phyloP scores from a whole-genome alignment of 495 filamentous ascomycete genomes.

The Talaromyces nanjingensis region DNA sequence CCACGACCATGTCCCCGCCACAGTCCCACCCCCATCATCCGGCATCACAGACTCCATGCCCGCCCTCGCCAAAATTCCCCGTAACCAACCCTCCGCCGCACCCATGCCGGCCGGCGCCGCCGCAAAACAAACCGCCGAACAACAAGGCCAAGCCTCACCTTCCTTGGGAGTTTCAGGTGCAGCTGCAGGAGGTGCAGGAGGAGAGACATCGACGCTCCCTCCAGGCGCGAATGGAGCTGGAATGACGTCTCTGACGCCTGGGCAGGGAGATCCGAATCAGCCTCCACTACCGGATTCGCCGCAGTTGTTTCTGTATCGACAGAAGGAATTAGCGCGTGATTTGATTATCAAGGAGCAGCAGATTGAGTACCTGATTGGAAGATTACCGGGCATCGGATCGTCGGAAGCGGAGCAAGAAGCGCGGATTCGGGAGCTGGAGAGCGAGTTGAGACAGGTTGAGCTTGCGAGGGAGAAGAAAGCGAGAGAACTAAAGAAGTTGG shows the following conservation, averaged over 20 bases:
- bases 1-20: slow-evolving; percentile 66
- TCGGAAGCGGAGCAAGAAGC: slow-evolving; percentile 76
- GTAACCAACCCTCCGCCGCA: slow-evolving; percentile 30
- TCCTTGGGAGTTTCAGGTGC: slow-evolving; percentile 12
- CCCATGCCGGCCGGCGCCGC: slow-evolving; percentile 34
- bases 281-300: slow-evolving; percentile 51
- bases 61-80: slow-evolving; percentile 33
- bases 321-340: slow-evolving; percentile 78
- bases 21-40: slow-evolving; percentile 35
- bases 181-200: background rate
- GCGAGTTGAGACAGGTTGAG: slow-evolving; percentile 67
- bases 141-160: slow-evolving; percentile 23
- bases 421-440: slow-evolving; percentile 67
- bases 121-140: slow-evolving; percentile 16
- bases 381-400: slow-evolving; percentile 78
- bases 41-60: slow-evolving; percentile 48
- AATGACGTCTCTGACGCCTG: slow-evolving; percentile 8
- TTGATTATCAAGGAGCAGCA: slow-evolving; percentile 88
- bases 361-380: slow-evolving; percentile 79
- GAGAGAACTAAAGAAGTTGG: slow-evolving; percentile 60
- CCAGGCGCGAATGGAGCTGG: slow-evolving; percentile 8
- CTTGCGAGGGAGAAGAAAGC: slow-evolving; percentile 62
- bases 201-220: slow-evolving; percentile 8
- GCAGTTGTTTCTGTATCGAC: slow-evolving; percentile 58
- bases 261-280: slow-evolving; percentile 21